Percentiles rank a stretch among this genome's conserved stretches.
phyloP scores from a whole-genome alignment of 371 early-diverging fungal species.

The Lichtheimia ornata region DNA sequence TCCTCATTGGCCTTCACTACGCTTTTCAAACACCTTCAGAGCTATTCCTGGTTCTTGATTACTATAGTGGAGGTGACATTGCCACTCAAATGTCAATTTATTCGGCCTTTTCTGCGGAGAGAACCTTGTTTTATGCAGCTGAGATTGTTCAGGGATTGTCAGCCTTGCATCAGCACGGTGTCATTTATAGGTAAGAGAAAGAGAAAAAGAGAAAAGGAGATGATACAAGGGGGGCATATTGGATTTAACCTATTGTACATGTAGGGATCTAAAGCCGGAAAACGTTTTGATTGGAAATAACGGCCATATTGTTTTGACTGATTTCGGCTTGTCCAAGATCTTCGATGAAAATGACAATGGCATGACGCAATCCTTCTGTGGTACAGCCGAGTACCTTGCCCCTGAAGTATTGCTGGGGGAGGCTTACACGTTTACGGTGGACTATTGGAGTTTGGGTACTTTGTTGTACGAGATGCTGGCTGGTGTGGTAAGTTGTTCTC shows the following conservation, averaged over 20 bases:
- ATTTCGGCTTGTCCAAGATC: slow-evolving; percentile 85
- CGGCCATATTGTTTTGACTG: slow-evolving; percentile 88
- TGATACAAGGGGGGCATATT: too few relatives aligned
- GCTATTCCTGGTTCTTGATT: slow-evolving; percentile 86
- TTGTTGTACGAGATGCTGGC: slow-evolving; percentile 85
- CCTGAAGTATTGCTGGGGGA: slow-evolving; percentile 88
- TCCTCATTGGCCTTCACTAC: slow-evolving; percentile 69
- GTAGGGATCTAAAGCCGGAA: slow-evolving; percentile 81
- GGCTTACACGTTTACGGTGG: slow-evolving; percentile 86
- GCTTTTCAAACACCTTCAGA: slow-evolving; percentile 72
- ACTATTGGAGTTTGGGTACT: slow-evolving; percentile 98
- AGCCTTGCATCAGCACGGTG: slow-evolving; percentile 82
- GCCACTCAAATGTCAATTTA: slow-evolving; percentile 76
- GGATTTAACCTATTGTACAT: neutral
- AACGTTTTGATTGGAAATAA: slow-evolving; percentile 75
- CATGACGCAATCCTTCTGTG: slow-evolving; percentile 91
- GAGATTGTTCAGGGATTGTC: slow-evolving; percentile 86
- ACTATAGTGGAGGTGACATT: slow-evolving; percentile 81
- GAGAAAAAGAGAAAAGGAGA: neutral
- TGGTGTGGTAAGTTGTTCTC: slow-evolving; percentile 56
- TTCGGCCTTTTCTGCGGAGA: slow-evolving; percentile 68
- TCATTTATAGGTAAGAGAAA: slow-evolving; percentile 73
- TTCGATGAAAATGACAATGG: slow-evolving; percentile 34
- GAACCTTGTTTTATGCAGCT: slow-evolving; percentile 83
- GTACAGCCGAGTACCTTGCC: slow-evolving; percentile 91